phyloP scores from a whole-genome alignment of 2,329 filamentous ascomycete genomes.

The Colletotrichum sp. region DNA sequence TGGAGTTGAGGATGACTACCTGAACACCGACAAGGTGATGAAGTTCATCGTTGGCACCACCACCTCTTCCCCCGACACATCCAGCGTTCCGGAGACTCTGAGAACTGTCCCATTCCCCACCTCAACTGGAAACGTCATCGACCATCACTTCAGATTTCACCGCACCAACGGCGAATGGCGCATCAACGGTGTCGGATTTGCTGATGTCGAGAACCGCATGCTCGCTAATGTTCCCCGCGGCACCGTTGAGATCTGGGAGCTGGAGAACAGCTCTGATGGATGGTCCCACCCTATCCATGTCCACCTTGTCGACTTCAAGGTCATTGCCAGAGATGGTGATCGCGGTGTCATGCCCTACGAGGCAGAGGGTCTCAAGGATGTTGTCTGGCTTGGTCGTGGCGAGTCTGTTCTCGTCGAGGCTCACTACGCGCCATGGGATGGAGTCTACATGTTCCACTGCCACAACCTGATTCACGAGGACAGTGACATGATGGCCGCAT shows the following conservation, averaged over 20 bases:
- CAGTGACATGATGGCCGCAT: slow-evolving; percentile 50
- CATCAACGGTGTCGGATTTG: background rate
- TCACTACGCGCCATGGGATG: background rate
- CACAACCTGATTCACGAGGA: slow-evolving; percentile 51
- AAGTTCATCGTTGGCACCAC: background rate
- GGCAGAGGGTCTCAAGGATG: background rate
- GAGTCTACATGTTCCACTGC: background rate
- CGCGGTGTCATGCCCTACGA: background rate
- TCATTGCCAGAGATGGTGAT: slow-evolving; percentile 26
- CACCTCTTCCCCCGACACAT: background rate
- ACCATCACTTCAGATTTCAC: background rate
- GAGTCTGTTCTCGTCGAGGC: slow-evolving; percentile 48
- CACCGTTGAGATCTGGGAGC: slow-evolving; percentile 52
- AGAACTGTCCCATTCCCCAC: background rate
- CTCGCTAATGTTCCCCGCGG: slow-evolving; percentile 43
- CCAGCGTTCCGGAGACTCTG: background rate
- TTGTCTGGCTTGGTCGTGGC: slow-evolving; percentile 23
- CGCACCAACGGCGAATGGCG: background rate
- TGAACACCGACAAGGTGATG: background rate
- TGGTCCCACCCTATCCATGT: slow-evolving; percentile 62
- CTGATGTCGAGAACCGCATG: background rate
- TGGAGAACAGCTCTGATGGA: slow-evolving; percentile 53
- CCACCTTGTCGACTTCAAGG: slow-evolving; percentile 62
- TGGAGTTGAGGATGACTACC: background rate
- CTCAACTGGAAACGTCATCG: background rate